These are phyloP conservation scores for Saccharum hybrid DNA, from an alignment of 202 grass and related monocot genomes.

Conservation along the genomic window DNA sequence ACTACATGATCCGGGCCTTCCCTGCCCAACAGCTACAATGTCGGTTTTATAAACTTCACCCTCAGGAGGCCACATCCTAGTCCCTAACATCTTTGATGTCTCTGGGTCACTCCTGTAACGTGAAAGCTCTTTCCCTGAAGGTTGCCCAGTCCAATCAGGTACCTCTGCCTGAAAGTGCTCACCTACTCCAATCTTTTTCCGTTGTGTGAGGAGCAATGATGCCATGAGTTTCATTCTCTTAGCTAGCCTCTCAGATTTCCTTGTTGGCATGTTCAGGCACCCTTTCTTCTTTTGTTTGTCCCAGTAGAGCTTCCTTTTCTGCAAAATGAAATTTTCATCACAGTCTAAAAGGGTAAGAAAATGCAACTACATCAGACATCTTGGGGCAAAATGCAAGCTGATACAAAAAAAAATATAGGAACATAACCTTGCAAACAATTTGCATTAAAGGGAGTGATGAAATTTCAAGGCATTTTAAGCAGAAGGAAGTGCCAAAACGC, in stretches of 20 bases:
- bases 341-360: conserved; percentile 41
- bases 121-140: conserved; percentile 52
- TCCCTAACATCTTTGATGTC: conserved; percentile 74
- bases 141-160: conserved; percentile 63
- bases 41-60: conserved; percentile 34
- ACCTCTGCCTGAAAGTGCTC: conserved; percentile 84
- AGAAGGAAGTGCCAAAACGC: background rate
- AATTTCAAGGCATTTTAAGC: conserved; percentile 4
- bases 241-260: conserved; percentile 92
- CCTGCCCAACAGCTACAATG: conserved; percentile 44
- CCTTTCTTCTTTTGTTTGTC: conserved; percentile 60
- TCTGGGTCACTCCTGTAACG: conserved; percentile 60
- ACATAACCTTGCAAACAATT: conserved; percentile 19
- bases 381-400: conserved; percentile 20
- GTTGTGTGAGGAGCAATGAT: conserved; percentile 64
- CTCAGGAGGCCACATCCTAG: conserved; percentile 68
- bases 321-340: conserved; percentile 43
- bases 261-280: conserved; percentile 50
- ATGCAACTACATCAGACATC: conserved; percentile 9
- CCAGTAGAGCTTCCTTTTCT: conserved; percentile 65
- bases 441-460: conserved; percentile 31
- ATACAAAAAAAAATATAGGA: background rate
- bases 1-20: conserved; percentile 59
- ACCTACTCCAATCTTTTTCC: conserved; percentile 79
- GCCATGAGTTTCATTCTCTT: conserved; percentile 64